phyloP scores from a whole-genome alignment of 768 basidiomycete genomes.

The Rhodotorula toruloides region DNA sequence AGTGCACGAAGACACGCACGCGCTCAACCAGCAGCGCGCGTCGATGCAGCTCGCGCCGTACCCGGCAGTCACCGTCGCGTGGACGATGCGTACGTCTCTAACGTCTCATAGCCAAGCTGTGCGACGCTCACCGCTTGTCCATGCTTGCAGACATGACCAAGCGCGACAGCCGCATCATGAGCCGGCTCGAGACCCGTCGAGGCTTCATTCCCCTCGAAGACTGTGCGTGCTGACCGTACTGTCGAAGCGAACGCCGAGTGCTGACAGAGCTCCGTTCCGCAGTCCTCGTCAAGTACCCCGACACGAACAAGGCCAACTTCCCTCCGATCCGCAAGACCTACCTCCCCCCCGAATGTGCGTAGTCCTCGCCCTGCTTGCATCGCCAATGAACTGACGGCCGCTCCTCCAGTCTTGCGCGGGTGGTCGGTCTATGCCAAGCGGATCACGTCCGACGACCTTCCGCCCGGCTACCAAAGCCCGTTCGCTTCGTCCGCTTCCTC shows the following conservation, averaged over 20 bases:
- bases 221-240: constrained; percentile 3
- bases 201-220: constrained; percentile 35
- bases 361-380: background rate
- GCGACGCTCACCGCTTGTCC: too few species aligned
- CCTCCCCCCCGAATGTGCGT: constrained; percentile 27
- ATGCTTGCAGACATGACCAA: constrained; percentile 29
- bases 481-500: background rate
- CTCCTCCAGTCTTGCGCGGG: constrained; percentile 19
- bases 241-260: too few species aligned
- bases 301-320: background rate
- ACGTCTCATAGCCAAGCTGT: too few species aligned
- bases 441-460: constrained; percentile 15
- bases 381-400: too few species aligned
- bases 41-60: background rate
- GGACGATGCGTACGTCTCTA: constrained; percentile 26
- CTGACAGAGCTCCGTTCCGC: background rate
- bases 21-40: constrained; percentile 5
- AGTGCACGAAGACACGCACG: constrained; percentile 9
- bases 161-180: constrained; percentile 36
- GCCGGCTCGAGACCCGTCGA: constrained; percentile 28
- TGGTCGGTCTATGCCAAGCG: constrained; percentile 24
- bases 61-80: constrained; percentile 5
- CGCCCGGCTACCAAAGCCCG: background rate
- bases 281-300: constrained; percentile 21
- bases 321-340: constrained; percentile 13